Evolutionary conservation across 441 rosid genomes (phyloP).

Genomic region (Euphorbia corollata): DNA sequence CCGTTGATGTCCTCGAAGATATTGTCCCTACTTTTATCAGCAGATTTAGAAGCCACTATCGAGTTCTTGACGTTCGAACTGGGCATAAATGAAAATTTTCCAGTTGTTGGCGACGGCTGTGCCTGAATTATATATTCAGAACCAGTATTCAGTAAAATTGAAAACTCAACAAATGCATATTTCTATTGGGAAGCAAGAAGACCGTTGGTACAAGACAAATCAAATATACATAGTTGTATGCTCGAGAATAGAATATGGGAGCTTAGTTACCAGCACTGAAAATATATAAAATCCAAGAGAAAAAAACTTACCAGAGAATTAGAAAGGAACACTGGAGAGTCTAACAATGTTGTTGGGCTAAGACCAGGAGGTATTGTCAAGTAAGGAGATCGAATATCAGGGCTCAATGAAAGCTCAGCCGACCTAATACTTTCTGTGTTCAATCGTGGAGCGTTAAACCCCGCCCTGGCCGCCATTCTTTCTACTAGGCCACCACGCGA

Average conservation of each 20-base stretch:
- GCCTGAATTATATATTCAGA: conserved; percentile 43
- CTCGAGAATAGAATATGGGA: too few relatives aligned
- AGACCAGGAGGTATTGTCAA: conserved; percentile 57
- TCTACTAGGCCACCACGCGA: conserved; percentile 52
- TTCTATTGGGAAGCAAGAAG: neutral
- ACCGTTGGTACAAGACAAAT: neutral
- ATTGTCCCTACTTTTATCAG: conserved; percentile 50
- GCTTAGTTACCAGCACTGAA: neutral
- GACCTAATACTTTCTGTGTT: conserved; percentile 32
- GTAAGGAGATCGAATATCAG: conserved; percentile 32
- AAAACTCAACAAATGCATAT: conserved; percentile 5
- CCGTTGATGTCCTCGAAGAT: conserved; percentile 49
- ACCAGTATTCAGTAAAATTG: conserved; percentile 5
- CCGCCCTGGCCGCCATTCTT: conserved; percentile 58
- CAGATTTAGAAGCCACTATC: conserved; percentile 26
- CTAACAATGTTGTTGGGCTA: conserved; percentile 58
- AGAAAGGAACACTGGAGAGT: conserved; percentile 52
- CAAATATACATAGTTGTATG: too few relatives aligned
- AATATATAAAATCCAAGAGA: neutral
- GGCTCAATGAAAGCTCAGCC: conserved; percentile 23
- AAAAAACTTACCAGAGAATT: conserved; percentile 42
- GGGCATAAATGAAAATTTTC: conserved; percentile 61
- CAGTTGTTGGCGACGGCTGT: conserved; percentile 96
- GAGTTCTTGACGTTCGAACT: conserved; percentile 34
- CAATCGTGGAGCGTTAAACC: conserved; percentile 52